These are phyloP conservation scores for Rhizoclosmatium globosum DNA, from an alignment of 192 early-diverging fungal species.

Conservation along the genomic window DNA sequence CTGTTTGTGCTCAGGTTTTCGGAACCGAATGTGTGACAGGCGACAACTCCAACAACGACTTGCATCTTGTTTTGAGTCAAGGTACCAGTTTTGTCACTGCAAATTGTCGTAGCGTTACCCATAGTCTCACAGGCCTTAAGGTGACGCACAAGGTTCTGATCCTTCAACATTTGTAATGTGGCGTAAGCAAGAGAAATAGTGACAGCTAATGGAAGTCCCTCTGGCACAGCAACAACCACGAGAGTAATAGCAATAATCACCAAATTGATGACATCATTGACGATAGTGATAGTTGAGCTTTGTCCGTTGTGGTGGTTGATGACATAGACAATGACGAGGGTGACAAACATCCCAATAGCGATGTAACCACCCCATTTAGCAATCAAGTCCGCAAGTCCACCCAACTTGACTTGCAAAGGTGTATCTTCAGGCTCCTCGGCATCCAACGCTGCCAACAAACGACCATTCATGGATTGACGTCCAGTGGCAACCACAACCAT, in stretches of 20 bases:
- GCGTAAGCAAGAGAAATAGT: slow-evolving; percentile 95
- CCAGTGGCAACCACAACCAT: slow-evolving; percentile 90
- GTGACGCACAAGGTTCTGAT: slow-evolving; percentile 97
- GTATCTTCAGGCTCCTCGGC: slow-evolving; percentile 82
- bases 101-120: slow-evolving; percentile 97
- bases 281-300: slow-evolving; percentile 26
- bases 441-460: slow-evolving; percentile 86
- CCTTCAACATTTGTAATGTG: slow-evolving; percentile 93
- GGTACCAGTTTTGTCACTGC: slow-evolving; percentile 99
- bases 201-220: slow-evolving; percentile 97
- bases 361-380: slow-evolving; percentile 91
- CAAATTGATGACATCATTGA: slow-evolving; percentile 61
- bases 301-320: slow-evolving; percentile 46
- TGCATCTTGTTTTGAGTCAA: slow-evolving; percentile 98
- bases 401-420: slow-evolving; percentile 92
- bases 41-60: slow-evolving; percentile 87
- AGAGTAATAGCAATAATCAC: slow-evolving; percentile 93
- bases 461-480: slow-evolving; percentile 86
- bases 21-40: slow-evolving; percentile 68
- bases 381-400: slow-evolving; percentile 87
- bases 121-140: slow-evolving; percentile 98
- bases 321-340: slow-evolving; percentile 88
- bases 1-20: slow-evolving; percentile 47
- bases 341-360: slow-evolving; percentile 86
- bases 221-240: slow-evolving; percentile 97